These are phyloP conservation scores for Panellus pusillus DNA, from an alignment of 768 basidiomycete species.

Conservation along the genomic window DNA sequence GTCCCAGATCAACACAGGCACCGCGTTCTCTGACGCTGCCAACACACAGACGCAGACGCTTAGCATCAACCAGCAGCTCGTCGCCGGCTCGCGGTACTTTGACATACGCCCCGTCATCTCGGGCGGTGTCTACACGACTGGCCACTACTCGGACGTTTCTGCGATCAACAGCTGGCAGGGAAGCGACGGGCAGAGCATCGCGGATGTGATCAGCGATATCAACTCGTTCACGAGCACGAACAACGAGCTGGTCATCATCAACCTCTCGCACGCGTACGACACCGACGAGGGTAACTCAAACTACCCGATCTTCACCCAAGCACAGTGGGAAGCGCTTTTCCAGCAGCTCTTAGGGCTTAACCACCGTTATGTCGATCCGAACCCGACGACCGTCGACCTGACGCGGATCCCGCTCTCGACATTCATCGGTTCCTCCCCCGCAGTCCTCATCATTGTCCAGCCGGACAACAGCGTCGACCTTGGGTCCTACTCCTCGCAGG, in stretches of 20 bases:
- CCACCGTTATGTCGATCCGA: constrained; percentile 6
- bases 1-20: constrained; percentile 4
- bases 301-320: constrained; percentile 12
- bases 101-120: constrained; percentile 8
- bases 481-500: not conserved
- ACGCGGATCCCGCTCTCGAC: constrained; percentile 5
- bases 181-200: constrained; percentile 8
- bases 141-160: constrained; percentile 6
- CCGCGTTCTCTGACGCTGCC: constrained; percentile 6
- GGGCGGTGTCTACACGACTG: constrained; percentile 1
- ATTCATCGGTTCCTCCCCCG: constrained; percentile 7
- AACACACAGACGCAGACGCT: constrained; percentile 11
- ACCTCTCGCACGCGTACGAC: constrained; percentile 10
- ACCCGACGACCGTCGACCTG: constrained; percentile 6
- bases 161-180: constrained; percentile 9
- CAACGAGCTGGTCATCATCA: constrained; percentile 10
- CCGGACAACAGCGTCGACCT: constrained; percentile 5
- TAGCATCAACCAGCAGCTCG: constrained; percentile 4
- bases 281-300: constrained; percentile 5
- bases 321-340: constrained; percentile 8
- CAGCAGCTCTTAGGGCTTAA: constrained; percentile 1
- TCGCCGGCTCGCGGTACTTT: constrained; percentile 6
- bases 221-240: constrained; percentile 11
- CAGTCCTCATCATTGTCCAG: constrained; percentile 9
- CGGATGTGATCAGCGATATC: constrained; percentile 8